Evolutionary conservation across 352 stramenopile genomes (phyloP), one percentile per base, ranked within the genome.

Genomic region (Pythium dissimile): DNA sequence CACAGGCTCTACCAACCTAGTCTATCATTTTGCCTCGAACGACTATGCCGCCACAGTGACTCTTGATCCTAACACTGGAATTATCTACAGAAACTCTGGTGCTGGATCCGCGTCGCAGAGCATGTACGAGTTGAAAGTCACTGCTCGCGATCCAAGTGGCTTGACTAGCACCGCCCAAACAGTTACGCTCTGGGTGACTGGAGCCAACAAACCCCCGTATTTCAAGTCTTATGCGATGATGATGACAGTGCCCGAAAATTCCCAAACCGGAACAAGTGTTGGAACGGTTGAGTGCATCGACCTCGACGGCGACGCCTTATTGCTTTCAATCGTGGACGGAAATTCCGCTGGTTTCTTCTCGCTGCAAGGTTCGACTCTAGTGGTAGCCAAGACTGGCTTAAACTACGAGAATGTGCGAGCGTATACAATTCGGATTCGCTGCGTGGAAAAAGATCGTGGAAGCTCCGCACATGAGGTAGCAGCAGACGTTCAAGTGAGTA

Each of bases 131-230:
- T 12, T 67, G 15, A 31, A 38, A 28, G 41, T 67, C 0, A 26
- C 15, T 12, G 50, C 52, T 1, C 32, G 54, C 12, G 66, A 70
- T 62, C 5, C 45, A 6, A 54, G 44, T 16, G 63, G 63, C 2
- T 30, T 67, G 2, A 38, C 37, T 11, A 59, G 53, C 15, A 5
- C 47, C 1, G 11, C 31, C 16, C 27, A 66, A 37, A 48, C n/a
- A 23, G 28, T 68, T 6, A 59, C 21, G 7, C 24, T 74, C 12
- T 67, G 48, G 50, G 30, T 74, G 12, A 41, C n/a, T 10, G 48
- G 58, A 18, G 48, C 54, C 7, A 66, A 74, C 53, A 56, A 71
- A 49, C 34, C 64, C n/a, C 66, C 66, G 23, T 54, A 49, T 10
- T 44, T 66, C 57, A 56, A 32, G 10, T 34, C 50, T 0, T 15